Evolutionary conservation across 2,329 filamentous ascomycete species (phyloP).

Genomic region (Aspergillus hortae): DNA sequence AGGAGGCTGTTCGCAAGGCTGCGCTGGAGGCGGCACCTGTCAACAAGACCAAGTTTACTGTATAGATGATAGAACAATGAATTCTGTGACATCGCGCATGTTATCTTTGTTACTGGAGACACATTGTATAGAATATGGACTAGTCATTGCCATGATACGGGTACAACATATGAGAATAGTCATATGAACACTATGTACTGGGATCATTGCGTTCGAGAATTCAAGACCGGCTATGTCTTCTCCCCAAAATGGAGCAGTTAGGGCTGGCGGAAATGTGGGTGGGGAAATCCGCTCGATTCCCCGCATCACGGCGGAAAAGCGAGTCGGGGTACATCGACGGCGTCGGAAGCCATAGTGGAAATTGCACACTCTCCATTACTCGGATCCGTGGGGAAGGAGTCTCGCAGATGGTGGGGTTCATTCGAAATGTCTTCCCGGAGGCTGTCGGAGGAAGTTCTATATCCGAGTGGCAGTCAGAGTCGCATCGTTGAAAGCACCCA

Average conservation of each 20-base stretch:
- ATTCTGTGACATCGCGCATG: too few relatives aligned
- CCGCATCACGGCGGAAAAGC: not conserved
- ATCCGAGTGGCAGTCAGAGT: not conserved
- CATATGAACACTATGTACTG: too few relatives aligned
- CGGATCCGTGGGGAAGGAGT: too few relatives aligned
- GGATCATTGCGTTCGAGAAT: too few relatives aligned
- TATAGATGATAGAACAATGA: constrained; percentile 7
- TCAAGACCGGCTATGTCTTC: not conserved
- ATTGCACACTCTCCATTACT: not conserved
- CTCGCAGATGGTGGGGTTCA: not conserved
- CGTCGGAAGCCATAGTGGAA: not conserved
- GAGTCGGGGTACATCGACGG: not conserved
- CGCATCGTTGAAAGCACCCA: not conserved
- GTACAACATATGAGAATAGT: too few relatives aligned
- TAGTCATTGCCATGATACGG: too few relatives aligned
- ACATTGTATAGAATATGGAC: too few relatives aligned
- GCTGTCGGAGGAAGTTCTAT: not conserved
- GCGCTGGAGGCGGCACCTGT: constrained; percentile 13
- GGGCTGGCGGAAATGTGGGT: not conserved
- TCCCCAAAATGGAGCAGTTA: not conserved
- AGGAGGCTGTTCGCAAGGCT: constrained; percentile 17
- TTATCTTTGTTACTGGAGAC: too few relatives aligned
- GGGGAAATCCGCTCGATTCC: not conserved
- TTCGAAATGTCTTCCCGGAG: not conserved
- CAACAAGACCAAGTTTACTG: constrained; percentile 21